Evolutionary conservation across 495 filamentous ascomycete genomes (phyloP).

Genomic region (Monascus purpureus): DNA sequence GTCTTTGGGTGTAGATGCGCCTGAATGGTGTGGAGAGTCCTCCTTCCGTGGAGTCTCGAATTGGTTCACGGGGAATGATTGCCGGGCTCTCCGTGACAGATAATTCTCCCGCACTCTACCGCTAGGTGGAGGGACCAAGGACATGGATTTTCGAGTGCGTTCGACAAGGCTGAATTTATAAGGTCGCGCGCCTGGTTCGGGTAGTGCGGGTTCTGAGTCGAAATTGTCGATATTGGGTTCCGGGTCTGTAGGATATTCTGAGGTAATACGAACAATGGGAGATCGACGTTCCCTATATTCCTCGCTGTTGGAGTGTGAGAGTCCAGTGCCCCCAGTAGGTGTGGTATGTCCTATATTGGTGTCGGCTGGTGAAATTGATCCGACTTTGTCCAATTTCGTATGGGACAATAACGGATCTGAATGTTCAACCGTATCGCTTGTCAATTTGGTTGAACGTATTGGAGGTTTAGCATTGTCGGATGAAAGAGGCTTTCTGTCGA

Average conservation of each 20-base stretch:
- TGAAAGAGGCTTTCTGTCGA: conserved; percentile 39
- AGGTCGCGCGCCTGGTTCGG: conserved; percentile 20
- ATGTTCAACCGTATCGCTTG: no score
- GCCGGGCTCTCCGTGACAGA: conserved; percentile 23
- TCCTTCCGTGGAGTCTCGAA: conserved; percentile 41
- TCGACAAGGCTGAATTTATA: conserved; percentile 41
- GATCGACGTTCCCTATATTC: no score
- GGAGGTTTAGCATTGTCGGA: no score
- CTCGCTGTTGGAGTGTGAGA: no score
- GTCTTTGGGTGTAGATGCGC: conserved; percentile 39
- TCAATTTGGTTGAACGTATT: no score
- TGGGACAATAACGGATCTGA: no score
- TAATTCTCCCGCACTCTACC: conserved; percentile 15
- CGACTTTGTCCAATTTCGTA: no score
- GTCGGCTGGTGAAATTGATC: no score
- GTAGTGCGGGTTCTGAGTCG: conserved; percentile 10
- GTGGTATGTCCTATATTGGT: no score
- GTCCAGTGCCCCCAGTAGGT: no score
- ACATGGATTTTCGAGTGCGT: conserved; percentile 76
- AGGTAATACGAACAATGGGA: no score
- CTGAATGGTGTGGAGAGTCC: conserved; percentile 8
- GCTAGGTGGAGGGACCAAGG: conserved; percentile 27
- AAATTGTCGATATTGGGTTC: conserved; percentile 3
- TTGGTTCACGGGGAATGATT: conserved; percentile 46
- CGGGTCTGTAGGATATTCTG: no score